These are phyloP conservation scores for Massariosphaeria phaeospora DNA, from an alignment of 495 filamentous ascomycete genomes.

Conservation along the genomic window DNA sequence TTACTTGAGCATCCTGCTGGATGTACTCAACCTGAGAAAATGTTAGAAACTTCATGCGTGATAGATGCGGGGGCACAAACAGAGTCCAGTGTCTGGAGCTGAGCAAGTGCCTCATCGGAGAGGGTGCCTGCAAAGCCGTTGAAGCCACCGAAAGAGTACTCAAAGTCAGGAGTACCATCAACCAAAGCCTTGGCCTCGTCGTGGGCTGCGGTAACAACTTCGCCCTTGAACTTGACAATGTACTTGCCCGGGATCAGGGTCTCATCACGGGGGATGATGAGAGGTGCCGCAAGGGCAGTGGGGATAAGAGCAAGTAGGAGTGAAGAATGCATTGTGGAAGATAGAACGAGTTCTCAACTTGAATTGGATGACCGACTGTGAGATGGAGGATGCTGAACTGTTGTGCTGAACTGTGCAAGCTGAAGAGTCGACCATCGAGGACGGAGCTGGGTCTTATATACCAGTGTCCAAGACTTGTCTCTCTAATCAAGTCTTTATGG, in stretches of 20 bases:
- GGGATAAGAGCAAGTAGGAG: conserved; percentile 27
- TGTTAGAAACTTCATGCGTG: not conserved
- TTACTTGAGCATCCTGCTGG: conserved; percentile 29
- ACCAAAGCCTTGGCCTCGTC: conserved; percentile 22
- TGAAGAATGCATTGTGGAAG: conserved; percentile 23
- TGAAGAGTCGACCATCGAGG: conserved; percentile 2
- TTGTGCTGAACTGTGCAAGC: conserved; percentile 12
- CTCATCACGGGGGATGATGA: conserved; percentile 25
- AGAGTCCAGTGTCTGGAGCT: conserved; percentile 20
- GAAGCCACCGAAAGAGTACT: conserved; percentile 31
- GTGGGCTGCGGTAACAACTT: conserved; percentile 4
- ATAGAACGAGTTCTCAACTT: too few relatives aligned
- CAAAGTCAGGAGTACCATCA: conserved; percentile 22
- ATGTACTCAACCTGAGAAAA: conserved; percentile 31
- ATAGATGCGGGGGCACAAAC: not conserved
- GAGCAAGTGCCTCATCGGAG: conserved; percentile 4
- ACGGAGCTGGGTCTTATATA: conserved; percentile 10
- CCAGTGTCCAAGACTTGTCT: conserved; percentile 3
- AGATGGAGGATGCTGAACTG: not conserved
- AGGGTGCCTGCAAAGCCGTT: conserved; percentile 29
- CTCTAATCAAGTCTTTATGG: too few relatives aligned
- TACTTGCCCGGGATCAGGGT: conserved; percentile 31
- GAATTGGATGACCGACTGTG: not conserved
- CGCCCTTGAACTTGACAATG: conserved; percentile 33
- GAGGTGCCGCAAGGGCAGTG: conserved; percentile 29